These are phyloP conservation scores for Sporothrix schenckii DNA, from an alignment of 2,329 filamentous ascomycete species.

Conservation along the genomic window DNA sequence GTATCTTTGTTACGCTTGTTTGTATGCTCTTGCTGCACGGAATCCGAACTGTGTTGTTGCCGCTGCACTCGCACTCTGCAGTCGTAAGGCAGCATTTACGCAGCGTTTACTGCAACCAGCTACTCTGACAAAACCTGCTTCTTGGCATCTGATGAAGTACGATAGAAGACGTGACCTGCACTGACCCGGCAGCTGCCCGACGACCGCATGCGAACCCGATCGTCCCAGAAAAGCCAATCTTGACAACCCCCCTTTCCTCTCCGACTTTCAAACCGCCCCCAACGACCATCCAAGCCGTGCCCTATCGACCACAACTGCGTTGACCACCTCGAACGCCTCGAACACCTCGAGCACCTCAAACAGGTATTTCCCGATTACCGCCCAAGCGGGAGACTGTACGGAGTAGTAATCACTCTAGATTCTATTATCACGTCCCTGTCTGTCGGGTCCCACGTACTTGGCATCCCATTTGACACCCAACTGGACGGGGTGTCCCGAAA, in stretches of 20 bases:
- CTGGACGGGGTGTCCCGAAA: too few species aligned
- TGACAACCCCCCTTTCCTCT: neutral
- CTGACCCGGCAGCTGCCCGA: neutral
- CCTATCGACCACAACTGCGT: neutral
- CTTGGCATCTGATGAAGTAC: neutral
- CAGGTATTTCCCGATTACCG: neutral
- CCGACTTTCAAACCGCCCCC: neutral
- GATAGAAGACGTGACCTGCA: neutral
- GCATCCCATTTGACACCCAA: too few species aligned
- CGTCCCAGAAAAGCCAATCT: neutral
- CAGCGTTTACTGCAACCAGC: neutral
- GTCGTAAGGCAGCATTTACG: neutral
- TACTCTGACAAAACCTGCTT: neutral
- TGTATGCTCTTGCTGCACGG: neutral
- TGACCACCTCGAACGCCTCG: neutral
- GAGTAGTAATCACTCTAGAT: neutral
- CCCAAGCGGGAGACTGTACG: neutral
- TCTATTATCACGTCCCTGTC: neutral
- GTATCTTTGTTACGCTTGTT: neutral
- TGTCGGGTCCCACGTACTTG: too few species aligned
- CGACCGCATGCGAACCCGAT: neutral
- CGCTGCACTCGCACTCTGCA: neutral
- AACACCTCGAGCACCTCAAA: neutral
- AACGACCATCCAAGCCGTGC: constrained; percentile 10
- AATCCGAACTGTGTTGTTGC: neutral